Base-by-base conservation (phyloP, 306 rosid species). In the Mucuna pruriens region DNA sequence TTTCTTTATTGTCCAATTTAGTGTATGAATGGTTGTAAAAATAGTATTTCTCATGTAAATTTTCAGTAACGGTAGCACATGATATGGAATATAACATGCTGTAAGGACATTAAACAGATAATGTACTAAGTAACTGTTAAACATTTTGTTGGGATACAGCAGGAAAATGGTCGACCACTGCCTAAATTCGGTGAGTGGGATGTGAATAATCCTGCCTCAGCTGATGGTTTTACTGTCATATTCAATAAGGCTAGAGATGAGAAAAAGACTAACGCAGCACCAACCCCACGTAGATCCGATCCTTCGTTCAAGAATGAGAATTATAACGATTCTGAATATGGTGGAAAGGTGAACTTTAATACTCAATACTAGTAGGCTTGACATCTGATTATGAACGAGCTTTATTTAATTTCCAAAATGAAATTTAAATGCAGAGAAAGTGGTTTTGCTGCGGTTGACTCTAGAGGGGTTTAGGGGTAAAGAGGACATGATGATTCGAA, bases 101-200 rank as follows among this genome's bases (percentile, higher is more conserved):
- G 40, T 51, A 17, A 69, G 31, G 22, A 42, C 23, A 55, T 52
- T 36, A 44, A 73, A 57, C 71, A 46, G 17, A 4, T 17, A 2
- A 8, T 75, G 67, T 5, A 46, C 54, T 79, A 38, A n/a, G n/a
- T n/a, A n/a, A 67, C 10, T 77, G 45, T 42, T 36, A 0, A 31
- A 23, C 6, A 13, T 25, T 73, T 11, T 29, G 3, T 52, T 72
- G 8, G 5, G 33, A 10, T 68, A 9, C 84, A 92, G 93, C 90
- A 90, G 86, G 93, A 89, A 29, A 87, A 63, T 71, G 93, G 91
- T 64, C 82, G 88, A 26, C 83, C 94, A 65, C 74, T 94, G 82
- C 98, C 98, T 1, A 92, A 92, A 83, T 94, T 94, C 69, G 98
- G 98, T 1, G 95, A 92, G 83, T 94, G 98, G 98, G 96, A 90